Conservation (phyloP, 768 basidiomycete species). For the Zangia roseola region DNA sequence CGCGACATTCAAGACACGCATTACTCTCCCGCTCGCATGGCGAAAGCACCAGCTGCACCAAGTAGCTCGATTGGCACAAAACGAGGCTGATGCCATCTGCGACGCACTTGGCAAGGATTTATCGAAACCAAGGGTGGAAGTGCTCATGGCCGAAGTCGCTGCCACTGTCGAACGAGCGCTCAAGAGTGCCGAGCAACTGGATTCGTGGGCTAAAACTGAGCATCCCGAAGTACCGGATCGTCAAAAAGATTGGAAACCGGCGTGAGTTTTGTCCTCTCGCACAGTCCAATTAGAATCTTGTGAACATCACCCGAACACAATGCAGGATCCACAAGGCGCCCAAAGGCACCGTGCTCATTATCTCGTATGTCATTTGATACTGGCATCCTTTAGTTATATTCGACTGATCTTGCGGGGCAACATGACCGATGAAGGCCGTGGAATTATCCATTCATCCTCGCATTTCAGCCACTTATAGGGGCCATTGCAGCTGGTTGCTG, state of each 20-base stretch:
- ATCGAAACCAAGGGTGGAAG: slow-evolving; percentile 41
- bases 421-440: slow-evolving; percentile 45
- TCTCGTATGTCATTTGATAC: slow-evolving; percentile 46
- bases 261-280: slow-evolving; percentile 17
- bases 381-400: background rate
- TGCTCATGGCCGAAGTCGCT: slow-evolving; percentile 44
- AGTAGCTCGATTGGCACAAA: slow-evolving; percentile 58
- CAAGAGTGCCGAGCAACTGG: slow-evolving; percentile 47
- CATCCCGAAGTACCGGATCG: slow-evolving; percentile 36
- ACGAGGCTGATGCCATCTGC: slow-evolving; percentile 53
- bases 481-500: slow-evolving; percentile 76
- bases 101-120: slow-evolving; percentile 46
- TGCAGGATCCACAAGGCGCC: slow-evolving; percentile 47
- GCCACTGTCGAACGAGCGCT: slow-evolving; percentile 41
- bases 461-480: slow-evolving; percentile 58
- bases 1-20: slow-evolving; percentile 49
- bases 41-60: slow-evolving; percentile 64
- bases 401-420: background rate
- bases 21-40: slow-evolving; percentile 53
- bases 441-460: slow-evolving; percentile 63
- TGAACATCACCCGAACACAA: background rate
- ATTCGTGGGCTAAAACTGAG: slow-evolving; percentile 55
- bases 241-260: slow-evolving; percentile 53
- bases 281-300: too few species aligned
- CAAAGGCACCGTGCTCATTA: slow-evolving; percentile 61